These are phyloP conservation scores for Mycena chlorophos DNA, from an alignment of 768 basidiomycete species.

Conservation along the genomic window DNA sequence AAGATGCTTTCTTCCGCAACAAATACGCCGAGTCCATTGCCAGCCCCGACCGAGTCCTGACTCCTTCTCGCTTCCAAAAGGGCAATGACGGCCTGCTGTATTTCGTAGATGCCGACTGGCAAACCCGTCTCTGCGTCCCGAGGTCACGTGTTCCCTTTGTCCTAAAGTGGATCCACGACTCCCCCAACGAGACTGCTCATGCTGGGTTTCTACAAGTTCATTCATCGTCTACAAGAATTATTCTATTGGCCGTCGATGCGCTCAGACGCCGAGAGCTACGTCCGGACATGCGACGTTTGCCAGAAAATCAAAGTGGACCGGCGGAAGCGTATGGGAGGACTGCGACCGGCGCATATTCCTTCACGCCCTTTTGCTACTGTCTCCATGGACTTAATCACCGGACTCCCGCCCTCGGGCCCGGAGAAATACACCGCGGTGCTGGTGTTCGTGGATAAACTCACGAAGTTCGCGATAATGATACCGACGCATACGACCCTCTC, in stretches of 20 bases:
- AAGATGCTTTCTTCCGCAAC: neutral
- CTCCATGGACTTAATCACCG: neutral
- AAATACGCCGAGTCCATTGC: neutral
- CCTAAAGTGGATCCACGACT: neutral
- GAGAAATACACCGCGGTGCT: constrained; percentile 23
- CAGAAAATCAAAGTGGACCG: no score
- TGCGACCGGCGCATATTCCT: neutral
- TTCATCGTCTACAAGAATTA: neutral
- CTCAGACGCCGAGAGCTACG: neutral
- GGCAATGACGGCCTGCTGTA: constrained; percentile 6
- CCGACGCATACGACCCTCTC: constrained; percentile 16
- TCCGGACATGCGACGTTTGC: neutral
- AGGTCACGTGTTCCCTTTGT: constrained; percentile 20
- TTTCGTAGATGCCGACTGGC: constrained; percentile 5
- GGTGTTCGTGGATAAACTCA: constrained; percentile 31
- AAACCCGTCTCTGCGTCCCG: constrained; percentile 6
- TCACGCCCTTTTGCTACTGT: neutral
- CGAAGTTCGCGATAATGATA: constrained; percentile 37
- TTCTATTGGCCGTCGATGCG: neutral
- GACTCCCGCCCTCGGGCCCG: constrained; percentile 10
- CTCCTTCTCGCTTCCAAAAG: neutral
- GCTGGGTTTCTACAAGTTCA: neutral
- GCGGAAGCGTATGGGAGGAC: neutral
- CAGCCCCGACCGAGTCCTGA: neutral
- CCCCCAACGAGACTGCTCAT: neutral